Conservation (phyloP, 371 early-diverging fungal species). For the Syncephalis fuscata region DNA sequence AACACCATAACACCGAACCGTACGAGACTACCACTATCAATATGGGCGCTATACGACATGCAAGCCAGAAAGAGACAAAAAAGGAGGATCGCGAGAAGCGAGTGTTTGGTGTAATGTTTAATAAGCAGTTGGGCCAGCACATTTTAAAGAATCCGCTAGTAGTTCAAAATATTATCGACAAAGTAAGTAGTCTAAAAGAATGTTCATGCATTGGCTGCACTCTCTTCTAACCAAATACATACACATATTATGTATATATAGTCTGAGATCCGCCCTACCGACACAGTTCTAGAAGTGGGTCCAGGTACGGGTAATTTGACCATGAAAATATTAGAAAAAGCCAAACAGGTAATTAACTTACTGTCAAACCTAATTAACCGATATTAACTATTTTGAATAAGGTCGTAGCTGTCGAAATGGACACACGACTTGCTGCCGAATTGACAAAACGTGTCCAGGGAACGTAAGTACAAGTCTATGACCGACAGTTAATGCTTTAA, state of each 20-base stretch:
- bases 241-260: conserved; percentile 9
- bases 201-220: too few relatives aligned
- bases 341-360: conserved; percentile 57
- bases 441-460: conserved; percentile 94
- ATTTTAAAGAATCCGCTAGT: conserved; percentile 98
- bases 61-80: too few relatives aligned
- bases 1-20: too few relatives aligned
- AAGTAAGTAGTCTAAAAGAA: conserved; percentile 40
- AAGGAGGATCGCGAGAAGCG: conserved; percentile 5
- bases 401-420: conserved; percentile 93
- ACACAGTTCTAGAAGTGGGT: conserved; percentile 97
- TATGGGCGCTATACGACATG: too few relatives aligned
- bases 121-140: conserved; percentile 98
- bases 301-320: conserved; percentile 99
- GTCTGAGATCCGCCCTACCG: conserved; percentile 84
- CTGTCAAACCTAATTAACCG: not conserved
- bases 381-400: conserved; percentile 8
- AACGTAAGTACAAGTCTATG: conserved; percentile 63
- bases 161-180: conserved; percentile 94
- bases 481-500: not conserved
- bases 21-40: too few relatives aligned
- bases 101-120: conserved; percentile 78
- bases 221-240: not conserved
- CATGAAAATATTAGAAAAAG: conserved; percentile 84
- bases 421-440: conserved; percentile 96